phyloP scores from a whole-genome alignment of 2,329 filamentous ascomycete genomes.

The Scortechinia acanthostroma region DNA sequence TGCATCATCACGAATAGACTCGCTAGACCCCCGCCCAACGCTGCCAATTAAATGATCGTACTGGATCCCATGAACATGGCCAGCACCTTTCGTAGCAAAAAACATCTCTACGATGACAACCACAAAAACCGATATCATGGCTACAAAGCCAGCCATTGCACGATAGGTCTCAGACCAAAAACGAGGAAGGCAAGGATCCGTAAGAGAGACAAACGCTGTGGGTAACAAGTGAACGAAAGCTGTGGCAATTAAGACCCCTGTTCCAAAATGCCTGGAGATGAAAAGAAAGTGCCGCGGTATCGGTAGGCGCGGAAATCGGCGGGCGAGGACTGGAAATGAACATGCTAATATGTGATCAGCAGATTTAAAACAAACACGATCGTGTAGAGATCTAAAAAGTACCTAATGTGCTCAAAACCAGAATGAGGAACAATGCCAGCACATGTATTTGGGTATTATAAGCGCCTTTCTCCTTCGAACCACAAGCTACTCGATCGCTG shows the following conservation, averaged over 20 bases:
- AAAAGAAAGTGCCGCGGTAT: constrained; percentile 56
- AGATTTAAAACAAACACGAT: constrained; percentile 2
- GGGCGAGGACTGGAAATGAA: constrained; percentile 59
- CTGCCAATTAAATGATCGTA: constrained; percentile 37
- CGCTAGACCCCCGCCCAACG: constrained; percentile 19
- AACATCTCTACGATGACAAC: constrained; percentile 86
- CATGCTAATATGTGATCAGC: constrained; percentile 35
- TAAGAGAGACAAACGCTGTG: constrained; percentile 60
- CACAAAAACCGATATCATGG: constrained; percentile 74
- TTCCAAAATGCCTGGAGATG: constrained; percentile 70
- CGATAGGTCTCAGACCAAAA: constrained; percentile 76
- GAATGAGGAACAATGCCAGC: constrained; percentile 59
- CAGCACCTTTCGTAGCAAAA: constrained; percentile 65
- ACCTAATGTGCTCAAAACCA: constrained; percentile 52
- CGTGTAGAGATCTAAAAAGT: constrained; percentile 10
- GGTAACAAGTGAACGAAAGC: constrained; percentile 74
- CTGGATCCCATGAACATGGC: constrained; percentile 50
- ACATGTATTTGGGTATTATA: constrained; percentile 66
- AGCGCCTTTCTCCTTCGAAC: constrained; percentile 37
- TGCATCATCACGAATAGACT: constrained; percentile 4
- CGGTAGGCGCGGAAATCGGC: constrained; percentile 45
- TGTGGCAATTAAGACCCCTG: constrained; percentile 78
- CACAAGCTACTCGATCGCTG: constrained; percentile 33
- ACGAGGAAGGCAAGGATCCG: constrained; percentile 65
- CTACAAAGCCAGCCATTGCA: constrained; percentile 73